phyloP scores from a whole-genome alignment of 768 basidiomycete species.

The Mycena indigotica region DNA sequence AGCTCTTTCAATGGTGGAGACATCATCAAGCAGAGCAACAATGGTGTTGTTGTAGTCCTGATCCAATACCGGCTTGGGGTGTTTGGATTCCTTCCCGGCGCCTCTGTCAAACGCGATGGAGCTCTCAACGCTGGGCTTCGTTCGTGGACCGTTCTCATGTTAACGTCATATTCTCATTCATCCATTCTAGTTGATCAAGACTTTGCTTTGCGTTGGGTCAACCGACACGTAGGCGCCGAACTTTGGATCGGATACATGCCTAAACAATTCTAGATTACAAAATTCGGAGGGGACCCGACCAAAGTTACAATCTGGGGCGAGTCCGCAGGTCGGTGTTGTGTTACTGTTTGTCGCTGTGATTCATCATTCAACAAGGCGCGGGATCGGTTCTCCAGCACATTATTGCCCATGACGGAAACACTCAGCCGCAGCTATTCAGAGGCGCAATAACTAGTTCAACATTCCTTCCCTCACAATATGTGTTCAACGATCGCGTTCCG shows the following conservation, averaged over 20 bases:
- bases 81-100: slow-evolving; percentile 27
- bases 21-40: slow-evolving; percentile 37
- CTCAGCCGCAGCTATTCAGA: slow-evolving; percentile 34
- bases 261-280: background rate
- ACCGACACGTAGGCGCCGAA: background rate
- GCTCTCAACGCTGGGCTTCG: slow-evolving; percentile 14
- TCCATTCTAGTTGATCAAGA: slow-evolving; percentile 2
- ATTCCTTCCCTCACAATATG: slow-evolving; percentile 37
- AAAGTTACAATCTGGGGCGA: slow-evolving; percentile 31
- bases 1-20: slow-evolving; percentile 35
- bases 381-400: slow-evolving; percentile 39
- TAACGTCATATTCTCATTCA: background rate
- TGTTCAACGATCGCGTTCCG: slow-evolving; percentile 34
- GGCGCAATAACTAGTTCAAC: slow-evolving; percentile 37
- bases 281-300: slow-evolving; percentile 15
- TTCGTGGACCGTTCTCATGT: background rate
- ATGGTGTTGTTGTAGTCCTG: slow-evolving; percentile 39
- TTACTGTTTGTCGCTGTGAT: no score
- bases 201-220: slow-evolving; percentile 1
- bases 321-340: no score
- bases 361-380: no score
- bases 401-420: slow-evolving; percentile 35
- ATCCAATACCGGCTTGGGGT: slow-evolving; percentile 26
- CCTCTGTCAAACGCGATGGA: slow-evolving; percentile 6
- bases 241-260: background rate